A percentile compares a stretch with the other conserved stretches of the same genome.
Conservation (phyloP, 371 early-diverging fungal species). For the Blyttiomyces sp. region DNA sequence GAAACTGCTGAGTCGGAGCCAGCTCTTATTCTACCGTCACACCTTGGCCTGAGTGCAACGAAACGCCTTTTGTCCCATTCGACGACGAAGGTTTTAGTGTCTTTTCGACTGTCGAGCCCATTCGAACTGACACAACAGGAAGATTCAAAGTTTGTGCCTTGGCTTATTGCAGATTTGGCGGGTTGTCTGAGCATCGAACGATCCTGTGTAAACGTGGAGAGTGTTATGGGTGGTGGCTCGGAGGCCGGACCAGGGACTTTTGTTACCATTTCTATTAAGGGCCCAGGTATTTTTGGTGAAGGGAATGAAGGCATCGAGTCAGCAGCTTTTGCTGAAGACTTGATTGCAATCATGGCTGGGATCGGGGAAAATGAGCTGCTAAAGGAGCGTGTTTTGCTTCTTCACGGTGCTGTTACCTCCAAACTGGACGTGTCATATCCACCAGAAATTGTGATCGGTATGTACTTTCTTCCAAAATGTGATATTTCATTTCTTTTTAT, state of each 20-base stretch:
- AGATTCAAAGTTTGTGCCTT: constrained; percentile 20
- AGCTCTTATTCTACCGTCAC: too few species aligned
- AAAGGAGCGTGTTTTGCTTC: constrained; percentile 9
- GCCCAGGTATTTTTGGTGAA: not conserved
- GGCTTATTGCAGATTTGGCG: constrained; percentile 15
- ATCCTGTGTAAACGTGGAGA: constrained; percentile 11
- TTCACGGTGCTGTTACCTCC: constrained; percentile 21
- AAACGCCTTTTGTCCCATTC: constrained; percentile 18
- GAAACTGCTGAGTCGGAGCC: too few species aligned
- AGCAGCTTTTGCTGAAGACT: constrained; percentile 33
- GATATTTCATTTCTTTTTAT: not conserved
- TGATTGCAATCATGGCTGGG: constrained; percentile 25
- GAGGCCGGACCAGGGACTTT: not conserved
- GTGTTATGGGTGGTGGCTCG: constrained; percentile 3
- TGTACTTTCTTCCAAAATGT: not conserved
- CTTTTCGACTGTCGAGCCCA: constrained; percentile 6
- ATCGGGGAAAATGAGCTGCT: constrained; percentile 7
- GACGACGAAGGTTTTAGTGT: constrained; percentile 13
- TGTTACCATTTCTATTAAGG: constrained; percentile 13
- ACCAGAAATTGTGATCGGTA: constrained; percentile 32
- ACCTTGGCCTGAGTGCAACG: constrained; percentile 6
- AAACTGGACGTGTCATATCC: constrained; percentile 16
- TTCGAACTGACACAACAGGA: constrained; percentile 5
- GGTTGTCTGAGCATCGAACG: constrained; percentile 9
- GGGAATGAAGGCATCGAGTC: constrained; percentile 18